Conservation (phyloP, 1,139 yeast species). For the Blastobotrys raffinosifermentans region DNA sequence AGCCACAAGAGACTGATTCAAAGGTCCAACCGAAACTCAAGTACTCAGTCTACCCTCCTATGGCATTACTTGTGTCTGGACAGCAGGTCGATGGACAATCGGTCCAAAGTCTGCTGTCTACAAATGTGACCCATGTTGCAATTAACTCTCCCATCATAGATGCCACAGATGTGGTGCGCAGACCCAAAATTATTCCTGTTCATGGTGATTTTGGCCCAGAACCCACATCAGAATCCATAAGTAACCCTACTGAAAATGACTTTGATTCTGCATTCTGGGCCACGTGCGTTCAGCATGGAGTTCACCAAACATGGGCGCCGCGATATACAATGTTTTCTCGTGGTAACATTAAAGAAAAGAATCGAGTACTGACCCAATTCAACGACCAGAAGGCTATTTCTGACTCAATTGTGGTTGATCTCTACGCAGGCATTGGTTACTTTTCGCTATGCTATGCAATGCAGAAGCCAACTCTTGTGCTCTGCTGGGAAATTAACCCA, state of each 20-base stretch:
- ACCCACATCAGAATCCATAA: conserved; percentile 23
- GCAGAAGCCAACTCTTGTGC: conserved; percentile 46
- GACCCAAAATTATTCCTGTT: conserved; percentile 57
- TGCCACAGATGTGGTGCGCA: conserved; percentile 46
- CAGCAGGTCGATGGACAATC: background rate
- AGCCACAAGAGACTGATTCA: conserved; percentile 44
- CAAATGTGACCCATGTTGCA: conserved; percentile 55
- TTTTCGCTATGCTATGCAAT: conserved; percentile 65
- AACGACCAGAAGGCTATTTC: conserved; percentile 27
- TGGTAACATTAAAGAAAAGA: conserved; percentile 83
- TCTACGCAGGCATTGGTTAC: conserved; percentile 85
- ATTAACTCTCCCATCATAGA: conserved; percentile 63
- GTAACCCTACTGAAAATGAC: conserved; percentile 41
- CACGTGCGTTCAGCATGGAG: conserved; percentile 61
- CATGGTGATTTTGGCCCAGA: conserved; percentile 62
- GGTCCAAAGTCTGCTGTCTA: conserved; percentile 21
- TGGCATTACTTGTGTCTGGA: conserved; percentile 42
- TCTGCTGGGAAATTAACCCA: conserved; percentile 83
- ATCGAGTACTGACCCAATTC: conserved; percentile 44
- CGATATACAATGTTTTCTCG: conserved; percentile 79
- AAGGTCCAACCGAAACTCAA: too few species aligned
- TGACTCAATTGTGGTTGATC: conserved; percentile 50
- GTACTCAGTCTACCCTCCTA: conserved; percentile 63
- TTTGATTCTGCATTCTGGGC: conserved; percentile 66
- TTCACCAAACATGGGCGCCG: conserved; percentile 81